A percentile compares a stretch with the other conserved stretches of the same genome.
These are phyloP conservation scores for Cenchrus purpureus DNA, from an alignment of 176 grass and related monocot genomes.

Conservation along the genomic window DNA sequence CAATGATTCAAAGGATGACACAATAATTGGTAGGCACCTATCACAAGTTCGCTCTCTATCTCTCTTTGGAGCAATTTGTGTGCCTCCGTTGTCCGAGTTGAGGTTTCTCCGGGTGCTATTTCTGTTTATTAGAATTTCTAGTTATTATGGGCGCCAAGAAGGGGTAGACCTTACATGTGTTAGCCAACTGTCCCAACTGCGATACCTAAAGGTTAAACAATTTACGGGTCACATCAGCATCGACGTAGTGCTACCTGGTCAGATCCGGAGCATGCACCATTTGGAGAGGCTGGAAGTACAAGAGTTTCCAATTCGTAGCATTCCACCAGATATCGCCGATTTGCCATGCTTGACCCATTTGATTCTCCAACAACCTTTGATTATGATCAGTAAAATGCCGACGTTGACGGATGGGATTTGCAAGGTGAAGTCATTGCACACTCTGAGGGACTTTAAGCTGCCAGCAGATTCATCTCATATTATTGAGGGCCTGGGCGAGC, in stretches of 20 bases:
- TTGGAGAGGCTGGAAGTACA: background rate
- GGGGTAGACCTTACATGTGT: background rate
- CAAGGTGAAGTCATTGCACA: background rate
- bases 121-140: background rate
- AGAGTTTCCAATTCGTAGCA: rapidly evolving
- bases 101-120: background rate
- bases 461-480: background rate
- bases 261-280: background rate
- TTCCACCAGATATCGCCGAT: background rate
- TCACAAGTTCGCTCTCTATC: background rate
- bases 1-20: background rate
- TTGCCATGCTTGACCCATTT: background rate
- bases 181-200: background rate
- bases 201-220: background rate
- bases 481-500: background rate
- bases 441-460: background rate
- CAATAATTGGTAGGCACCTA: background rate
- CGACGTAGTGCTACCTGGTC: background rate
- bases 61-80: background rate
- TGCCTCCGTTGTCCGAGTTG: background rate
- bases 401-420: background rate
- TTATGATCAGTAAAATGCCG: too few relatives aligned
- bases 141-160: too few relatives aligned
- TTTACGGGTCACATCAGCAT: too few relatives aligned
- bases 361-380: too few relatives aligned